Conservation (phyloP, 177 flowering plant genomes). For the Tripterygium wilfordii region DNA sequence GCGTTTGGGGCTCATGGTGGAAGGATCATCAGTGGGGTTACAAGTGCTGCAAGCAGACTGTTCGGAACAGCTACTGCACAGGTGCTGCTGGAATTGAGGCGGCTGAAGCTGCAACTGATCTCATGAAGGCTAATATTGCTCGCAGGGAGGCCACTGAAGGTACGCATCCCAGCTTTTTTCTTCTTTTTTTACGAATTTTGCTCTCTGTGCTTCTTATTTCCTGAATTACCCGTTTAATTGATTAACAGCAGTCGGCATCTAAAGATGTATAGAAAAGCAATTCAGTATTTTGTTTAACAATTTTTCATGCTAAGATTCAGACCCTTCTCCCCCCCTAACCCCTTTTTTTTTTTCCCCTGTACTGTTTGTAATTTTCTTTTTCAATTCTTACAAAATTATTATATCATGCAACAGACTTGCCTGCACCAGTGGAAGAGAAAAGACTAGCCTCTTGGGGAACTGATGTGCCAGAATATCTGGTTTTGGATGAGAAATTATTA, state of each 20-base stretch:
- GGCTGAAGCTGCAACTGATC: constrained; percentile 76
- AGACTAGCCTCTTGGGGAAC: constrained; percentile 77
- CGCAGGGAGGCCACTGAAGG: constrained; percentile 80
- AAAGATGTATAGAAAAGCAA: too few species aligned
- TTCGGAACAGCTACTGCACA: constrained; percentile 82
- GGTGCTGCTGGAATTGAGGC: constrained; percentile 96
- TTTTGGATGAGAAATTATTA: constrained; percentile 59
- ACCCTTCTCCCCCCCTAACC: too few species aligned
- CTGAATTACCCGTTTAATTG: not conserved
- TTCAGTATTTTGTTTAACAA: too few species aligned
- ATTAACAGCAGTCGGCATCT: not conserved
- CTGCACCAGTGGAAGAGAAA: constrained; percentile 37
- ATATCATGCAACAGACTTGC: constrained; percentile 30
- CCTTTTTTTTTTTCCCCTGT: not conserved
- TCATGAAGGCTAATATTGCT: constrained; percentile 85
- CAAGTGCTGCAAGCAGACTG: constrained; percentile 77
- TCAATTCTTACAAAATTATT: not conserved
- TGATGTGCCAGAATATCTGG: constrained; percentile 72
- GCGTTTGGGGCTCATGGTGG: constrained; percentile 99
- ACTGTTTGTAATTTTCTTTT: not conserved
- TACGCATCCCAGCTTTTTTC: constrained; percentile 12
- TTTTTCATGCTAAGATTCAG: too few species aligned
- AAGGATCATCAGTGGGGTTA: constrained; percentile 97
- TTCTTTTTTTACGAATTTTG: not conserved
- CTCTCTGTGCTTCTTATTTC: not conserved